A percentile compares a stretch with the other conserved stretches of the same genome.
phyloP scores from a whole-genome alignment of 2,329 filamentous ascomycete genomes.

The Fusarium duplospermum region DNA sequence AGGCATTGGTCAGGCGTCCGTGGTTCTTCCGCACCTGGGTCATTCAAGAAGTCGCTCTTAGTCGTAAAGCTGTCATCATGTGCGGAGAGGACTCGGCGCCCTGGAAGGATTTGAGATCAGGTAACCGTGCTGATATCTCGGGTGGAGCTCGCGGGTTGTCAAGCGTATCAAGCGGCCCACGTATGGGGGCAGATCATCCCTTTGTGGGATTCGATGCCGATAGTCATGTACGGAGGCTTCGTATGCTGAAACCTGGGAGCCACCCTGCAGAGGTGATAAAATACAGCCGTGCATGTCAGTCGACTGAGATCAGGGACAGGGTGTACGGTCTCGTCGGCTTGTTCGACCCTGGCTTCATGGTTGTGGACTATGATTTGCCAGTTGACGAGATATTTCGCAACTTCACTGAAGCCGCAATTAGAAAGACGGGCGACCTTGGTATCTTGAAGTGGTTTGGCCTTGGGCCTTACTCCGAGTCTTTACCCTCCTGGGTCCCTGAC shows the following conservation, averaged over 20 bases:
- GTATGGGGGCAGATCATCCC: neutral
- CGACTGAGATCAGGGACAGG: conserved; percentile 14
- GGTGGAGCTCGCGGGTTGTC: neutral
- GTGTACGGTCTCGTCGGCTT: conserved; percentile 17
- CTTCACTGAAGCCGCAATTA: conserved; percentile 8
- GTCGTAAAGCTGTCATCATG: conserved; percentile 6
- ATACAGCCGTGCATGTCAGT: conserved; percentile 16
- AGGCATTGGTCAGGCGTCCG: neutral
- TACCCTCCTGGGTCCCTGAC: conserved; percentile 24
- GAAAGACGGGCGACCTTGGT: neutral
- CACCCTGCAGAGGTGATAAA: conserved; percentile 9
- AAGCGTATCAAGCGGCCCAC: neutral
- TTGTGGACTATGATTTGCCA: neutral
- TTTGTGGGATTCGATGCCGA: conserved; percentile 4
- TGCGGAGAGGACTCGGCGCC: neutral
- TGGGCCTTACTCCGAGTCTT: neutral
- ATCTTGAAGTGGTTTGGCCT: conserved; percentile 4
- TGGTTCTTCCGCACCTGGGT: conserved; percentile 34
- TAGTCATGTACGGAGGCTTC: conserved; percentile 5
- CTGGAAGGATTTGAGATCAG: conserved; percentile 5
- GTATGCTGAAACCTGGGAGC: neutral
- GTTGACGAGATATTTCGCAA: conserved; percentile 17
- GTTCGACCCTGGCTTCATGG: conserved; percentile 7
- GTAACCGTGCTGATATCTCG: conserved; percentile 10
- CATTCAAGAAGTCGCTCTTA: conserved; percentile 15